Percentiles rank a stretch among this genome's conserved stretches.
Evolutionary conservation across 768 basidiomycete species (phyloP).

Genomic region (Cyclocybe cylindracea): DNA sequence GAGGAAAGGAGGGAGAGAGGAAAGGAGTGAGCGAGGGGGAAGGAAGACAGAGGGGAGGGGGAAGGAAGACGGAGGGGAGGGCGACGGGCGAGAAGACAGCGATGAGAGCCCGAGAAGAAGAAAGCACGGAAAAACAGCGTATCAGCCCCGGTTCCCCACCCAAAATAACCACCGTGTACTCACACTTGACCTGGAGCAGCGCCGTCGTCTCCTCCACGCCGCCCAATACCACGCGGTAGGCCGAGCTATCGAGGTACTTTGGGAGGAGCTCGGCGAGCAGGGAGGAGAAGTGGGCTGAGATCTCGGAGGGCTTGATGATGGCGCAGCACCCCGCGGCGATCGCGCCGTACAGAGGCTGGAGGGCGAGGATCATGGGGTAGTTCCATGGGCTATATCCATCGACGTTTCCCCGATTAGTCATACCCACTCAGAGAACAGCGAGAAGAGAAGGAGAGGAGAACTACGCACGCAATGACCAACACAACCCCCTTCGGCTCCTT

Average conservation of each 20-base stretch:
- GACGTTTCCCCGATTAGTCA: too few relatives aligned
- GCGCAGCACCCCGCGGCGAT: slow-evolving; percentile 75
- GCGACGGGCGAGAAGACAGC: not conserved
- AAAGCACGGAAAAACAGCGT: too few relatives aligned
- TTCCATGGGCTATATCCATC: slow-evolving; percentile 74
- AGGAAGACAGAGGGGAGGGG: too few relatives aligned
- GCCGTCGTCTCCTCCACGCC: slow-evolving; percentile 57
- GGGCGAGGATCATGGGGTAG: slow-evolving; percentile 56
- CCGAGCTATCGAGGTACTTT: slow-evolving; percentile 46
- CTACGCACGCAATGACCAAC: slow-evolving; percentile 60
- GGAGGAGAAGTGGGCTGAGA: slow-evolving; percentile 45
- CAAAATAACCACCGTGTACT: slow-evolving; percentile 9
- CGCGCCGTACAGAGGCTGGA: slow-evolving; percentile 67
- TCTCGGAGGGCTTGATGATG: slow-evolving; percentile 69
- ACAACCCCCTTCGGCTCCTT: slow-evolving; percentile 63
- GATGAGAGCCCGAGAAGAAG: not conserved
- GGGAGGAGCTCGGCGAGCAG: slow-evolving; percentile 58
- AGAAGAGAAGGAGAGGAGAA: too few relatives aligned
- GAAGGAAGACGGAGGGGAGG: not conserved
- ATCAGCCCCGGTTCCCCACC: too few relatives aligned
- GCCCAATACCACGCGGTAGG: slow-evolving; percentile 60
- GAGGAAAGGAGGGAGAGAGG: too few relatives aligned
- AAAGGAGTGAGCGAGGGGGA: too few relatives aligned
- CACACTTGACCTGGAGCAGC: slow-evolving; percentile 49
- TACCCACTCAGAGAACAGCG: too few relatives aligned